Evolutionary conservation across 1,284 basidiomycete genomes (phyloP), one percentile per base, ranked within the genome.

Genomic region (Neonothopanus nambi): DNA sequence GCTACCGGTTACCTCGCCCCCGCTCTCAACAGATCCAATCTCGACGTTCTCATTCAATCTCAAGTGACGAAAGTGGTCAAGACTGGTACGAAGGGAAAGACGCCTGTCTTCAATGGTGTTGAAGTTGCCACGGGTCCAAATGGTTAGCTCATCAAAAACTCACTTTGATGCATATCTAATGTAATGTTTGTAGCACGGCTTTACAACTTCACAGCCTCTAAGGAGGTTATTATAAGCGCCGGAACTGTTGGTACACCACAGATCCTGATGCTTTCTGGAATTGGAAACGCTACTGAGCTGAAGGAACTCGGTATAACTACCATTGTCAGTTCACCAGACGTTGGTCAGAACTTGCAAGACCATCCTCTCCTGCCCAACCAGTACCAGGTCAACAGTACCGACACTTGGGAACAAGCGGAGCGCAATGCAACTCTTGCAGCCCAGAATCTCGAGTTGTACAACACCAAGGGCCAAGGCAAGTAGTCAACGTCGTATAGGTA

Each of bases 1-100:
- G n/a, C n/a, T n/a, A n/a, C n/a, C n/a, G n/a, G n/a, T n/a, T n/a
- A n/a, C n/a, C n/a, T n/a, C n/a, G n/a, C n/a, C n/a, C n/a, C n/a
- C n/a, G n/a, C n/a, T n/a, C n/a, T n/a, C n/a, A n/a, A n/a, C n/a
- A n/a, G n/a, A n/a, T n/a, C n/a, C n/a, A n/a, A n/a, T n/a, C n/a
- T n/a, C n/a, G n/a, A n/a, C n/a, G n/a, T n/a, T n/a, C n/a, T n/a
- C n/a, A n/a, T n/a, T n/a, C n/a, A n/a, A n/a, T n/a, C 60, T 0
- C 54, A 48, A 18, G 64, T 62, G 8, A 61, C 59, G 1, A 57
- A 51, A 28, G 6, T 39, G 4, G 8, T 47, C 20, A 28, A 18
- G 15, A 13, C n/a, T 33, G 20, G 13, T 12, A 15, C 28, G n/a
- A 17, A 46, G 21, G 24, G 33, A 30, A 9, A 21, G 3, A 28